These are phyloP conservation scores for Boletellus ananas DNA, from an alignment of 768 basidiomycete species.

Conservation along the genomic window DNA sequence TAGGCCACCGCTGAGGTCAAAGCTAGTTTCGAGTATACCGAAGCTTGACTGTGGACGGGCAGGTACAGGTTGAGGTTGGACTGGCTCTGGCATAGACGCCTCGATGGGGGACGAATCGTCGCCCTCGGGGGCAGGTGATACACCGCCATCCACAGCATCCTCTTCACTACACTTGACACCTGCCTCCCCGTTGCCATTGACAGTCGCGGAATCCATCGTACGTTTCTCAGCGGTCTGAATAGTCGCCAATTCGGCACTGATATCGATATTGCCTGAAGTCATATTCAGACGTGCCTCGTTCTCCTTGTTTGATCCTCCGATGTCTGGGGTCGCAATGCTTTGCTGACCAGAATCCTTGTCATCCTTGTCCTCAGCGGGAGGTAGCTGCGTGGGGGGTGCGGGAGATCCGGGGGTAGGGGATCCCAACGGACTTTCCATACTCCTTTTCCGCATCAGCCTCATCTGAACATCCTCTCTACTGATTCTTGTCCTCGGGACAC, in stretches of 20 bases:
- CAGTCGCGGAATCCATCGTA: constrained; percentile 19
- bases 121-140: background rate
- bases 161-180: background rate
- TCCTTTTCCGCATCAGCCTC: constrained; percentile 43
- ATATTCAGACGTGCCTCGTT: constrained; percentile 38
- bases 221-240: constrained; percentile 47
- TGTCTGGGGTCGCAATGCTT: background rate
- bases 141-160: background rate
- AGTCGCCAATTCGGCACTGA: constrained; percentile 49
- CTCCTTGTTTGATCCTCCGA: constrained; percentile 10
- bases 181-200: background rate
- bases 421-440: constrained; percentile 40
- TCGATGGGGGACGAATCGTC: background rate
- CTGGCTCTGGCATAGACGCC: background rate
- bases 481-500: constrained; percentile 41
- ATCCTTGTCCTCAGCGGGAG: background rate
- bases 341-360: background rate
- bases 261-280: constrained; percentile 33
- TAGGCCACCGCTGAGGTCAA: constrained; percentile 22
- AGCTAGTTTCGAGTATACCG: constrained; percentile 20
- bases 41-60: constrained; percentile 12
- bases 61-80: constrained; percentile 9
- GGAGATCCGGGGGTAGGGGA: constrained; percentile 17
- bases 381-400: background rate
- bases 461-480: constrained; percentile 52